Evolutionary conservation across 306 rosid genomes (phyloP).

Genomic region (Ziziphus jujuba): DNA sequence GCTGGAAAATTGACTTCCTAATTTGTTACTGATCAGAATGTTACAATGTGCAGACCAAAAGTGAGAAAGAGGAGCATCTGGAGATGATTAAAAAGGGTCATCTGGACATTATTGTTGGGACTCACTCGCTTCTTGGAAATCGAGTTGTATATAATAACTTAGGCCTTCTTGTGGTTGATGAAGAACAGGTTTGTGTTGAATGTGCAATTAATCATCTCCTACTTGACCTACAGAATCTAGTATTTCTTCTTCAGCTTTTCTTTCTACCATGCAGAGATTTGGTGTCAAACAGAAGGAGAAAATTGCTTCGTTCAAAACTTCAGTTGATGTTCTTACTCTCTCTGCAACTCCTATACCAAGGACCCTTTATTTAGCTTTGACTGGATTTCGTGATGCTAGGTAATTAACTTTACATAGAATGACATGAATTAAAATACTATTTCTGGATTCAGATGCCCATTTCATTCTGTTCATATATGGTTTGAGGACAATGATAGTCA

Average conservation of each 20-base stretch:
- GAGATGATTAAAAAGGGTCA: conserved; percentile 72
- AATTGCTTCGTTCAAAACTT: conserved; percentile 92
- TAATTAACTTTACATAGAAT: conserved; percentile 35
- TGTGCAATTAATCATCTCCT: conserved; percentile 27
- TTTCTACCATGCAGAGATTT: conserved; percentile 64
- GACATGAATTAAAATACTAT: conserved; percentile 15
- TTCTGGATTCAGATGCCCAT: neutral
- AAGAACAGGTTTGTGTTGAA: conserved; percentile 73
- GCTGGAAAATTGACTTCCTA: conserved; percentile 19
- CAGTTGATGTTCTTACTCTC: conserved; percentile 87
- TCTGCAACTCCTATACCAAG: conserved; percentile 98
- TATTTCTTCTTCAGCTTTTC: conserved; percentile 24
- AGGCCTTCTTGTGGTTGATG: conserved; percentile 93
- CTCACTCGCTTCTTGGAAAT: conserved; percentile 93
- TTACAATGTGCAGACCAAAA: conserved; percentile 65
- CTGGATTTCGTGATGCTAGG: conserved; percentile 99
- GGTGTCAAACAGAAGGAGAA: conserved; percentile 98
- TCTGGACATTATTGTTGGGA: conserved; percentile 83
- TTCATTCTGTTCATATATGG: neutral
- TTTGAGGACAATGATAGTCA: neutral
- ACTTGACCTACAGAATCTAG: conserved; percentile 13
- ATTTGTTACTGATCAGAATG: conserved; percentile 37
- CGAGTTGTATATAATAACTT: conserved; percentile 87
- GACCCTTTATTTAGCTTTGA: conserved; percentile 92
- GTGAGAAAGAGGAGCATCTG: conserved; percentile 76